Conservation (phyloP, 305 asterid genomes). For the Petunia hybrid region DNA sequence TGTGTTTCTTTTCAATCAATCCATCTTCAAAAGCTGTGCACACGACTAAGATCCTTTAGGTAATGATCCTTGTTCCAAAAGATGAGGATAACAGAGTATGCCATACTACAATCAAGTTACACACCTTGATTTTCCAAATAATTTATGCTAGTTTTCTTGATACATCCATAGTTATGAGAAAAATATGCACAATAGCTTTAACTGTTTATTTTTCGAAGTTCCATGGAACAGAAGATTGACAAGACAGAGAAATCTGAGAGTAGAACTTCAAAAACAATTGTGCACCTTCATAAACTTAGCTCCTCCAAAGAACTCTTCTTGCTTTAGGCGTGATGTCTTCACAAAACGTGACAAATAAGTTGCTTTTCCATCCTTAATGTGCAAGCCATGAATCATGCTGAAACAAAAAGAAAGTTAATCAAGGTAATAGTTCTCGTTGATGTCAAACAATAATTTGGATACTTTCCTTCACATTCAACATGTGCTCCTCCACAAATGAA, state of each 20-base stretch:
- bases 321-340: conserved; percentile 85
- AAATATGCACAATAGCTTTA: neutral
- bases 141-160: conserved; percentile 8
- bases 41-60: neutral
- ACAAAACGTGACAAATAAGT: conserved; percentile 92
- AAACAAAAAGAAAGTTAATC: conserved; percentile 31
- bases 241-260: conserved; percentile 12
- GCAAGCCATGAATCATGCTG: conserved; percentile 98
- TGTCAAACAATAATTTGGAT: neutral
- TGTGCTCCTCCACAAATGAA: neutral
- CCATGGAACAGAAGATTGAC: neutral
- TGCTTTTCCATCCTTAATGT: conserved; percentile 92
- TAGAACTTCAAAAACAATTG: neutral
- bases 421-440: neutral
- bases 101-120: neutral
- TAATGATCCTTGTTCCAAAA: neutral
- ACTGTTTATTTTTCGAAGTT: neutral
- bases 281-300: conserved; percentile 91
- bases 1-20: conserved; percentile 7
- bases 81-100: neutral
- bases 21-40: conserved; percentile 1
- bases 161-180: neutral
- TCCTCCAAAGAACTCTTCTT: conserved; percentile 82
- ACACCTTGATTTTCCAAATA: neutral
- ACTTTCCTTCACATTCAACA: neutral